These are phyloP conservation scores for Solanum arcanum DNA, from an alignment of 257 asterid genomes.

Conservation along the genomic window DNA sequence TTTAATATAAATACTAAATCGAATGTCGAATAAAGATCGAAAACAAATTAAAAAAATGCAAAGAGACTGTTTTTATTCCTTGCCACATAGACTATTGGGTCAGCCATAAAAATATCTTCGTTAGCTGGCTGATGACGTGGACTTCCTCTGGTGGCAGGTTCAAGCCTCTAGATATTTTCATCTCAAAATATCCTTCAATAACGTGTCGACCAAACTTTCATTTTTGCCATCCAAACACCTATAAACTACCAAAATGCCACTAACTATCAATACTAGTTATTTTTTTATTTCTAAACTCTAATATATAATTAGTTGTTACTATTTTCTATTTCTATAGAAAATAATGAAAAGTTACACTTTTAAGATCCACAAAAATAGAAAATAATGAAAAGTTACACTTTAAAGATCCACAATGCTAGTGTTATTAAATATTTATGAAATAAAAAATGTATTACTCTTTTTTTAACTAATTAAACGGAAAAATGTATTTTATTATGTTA, in stretches of 20 bases:
- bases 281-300: neutral
- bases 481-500: too few relatives aligned
- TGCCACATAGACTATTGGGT: neutral
- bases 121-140: constrained; percentile 32
- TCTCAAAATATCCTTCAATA: constrained; percentile 23
- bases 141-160: constrained; percentile 13
- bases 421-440: too few relatives aligned
- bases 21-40: too few relatives aligned
- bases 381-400: too few relatives aligned
- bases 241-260: constrained; percentile 1
- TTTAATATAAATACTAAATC: too few relatives aligned
- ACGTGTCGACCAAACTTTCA: constrained; percentile 6
- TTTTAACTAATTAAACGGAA: too few relatives aligned
- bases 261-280: neutral
- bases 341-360: too few relatives aligned
- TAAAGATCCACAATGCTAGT: too few relatives aligned
- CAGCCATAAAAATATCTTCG: constrained; percentile 32
- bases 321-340: too few relatives aligned
- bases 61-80: neutral
- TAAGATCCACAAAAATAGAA: too few relatives aligned
- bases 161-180: constrained; percentile 22
- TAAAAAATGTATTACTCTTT: too few relatives aligned
- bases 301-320: too few relatives aligned
- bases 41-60: neutral
- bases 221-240: neutral